These are phyloP conservation scores for Beauveria pseudobassiana DNA, from an alignment of 2,329 filamentous ascomycete genomes.

Conservation along the genomic window DNA sequence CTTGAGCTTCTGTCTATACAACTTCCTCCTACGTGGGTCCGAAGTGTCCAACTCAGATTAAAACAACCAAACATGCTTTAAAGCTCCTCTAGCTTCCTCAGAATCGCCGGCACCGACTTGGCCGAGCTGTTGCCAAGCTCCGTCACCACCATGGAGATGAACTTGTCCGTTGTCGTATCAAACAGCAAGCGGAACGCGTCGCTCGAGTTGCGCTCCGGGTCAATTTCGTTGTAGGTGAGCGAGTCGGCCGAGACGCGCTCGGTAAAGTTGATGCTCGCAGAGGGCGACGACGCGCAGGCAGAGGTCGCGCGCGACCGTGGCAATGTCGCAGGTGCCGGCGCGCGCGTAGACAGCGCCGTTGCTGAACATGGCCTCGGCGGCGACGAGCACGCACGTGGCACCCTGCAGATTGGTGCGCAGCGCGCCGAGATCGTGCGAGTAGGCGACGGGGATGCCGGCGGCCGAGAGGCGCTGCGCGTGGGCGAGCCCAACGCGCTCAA, in stretches of 20 bases:
- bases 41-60: not conserved
- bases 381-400: conserved; percentile 71
- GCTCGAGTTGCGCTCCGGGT: conserved; percentile 57
- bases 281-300: conserved; percentile 80
- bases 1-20: not conserved
- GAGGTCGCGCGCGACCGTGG: conserved; percentile 69
- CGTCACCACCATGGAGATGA: conserved; percentile 81
- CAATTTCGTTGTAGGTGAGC: conserved; percentile 90
- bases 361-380: conserved; percentile 90
- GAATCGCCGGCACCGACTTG: conserved; percentile 66
- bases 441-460: conserved; percentile 69
- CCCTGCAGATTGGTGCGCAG: conserved; percentile 63
- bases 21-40: not conserved
- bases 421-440: conserved; percentile 69
- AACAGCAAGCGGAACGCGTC: conserved; percentile 64
- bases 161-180: conserved; percentile 82
- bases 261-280: conserved; percentile 90
- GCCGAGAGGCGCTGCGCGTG: conserved; percentile 62
- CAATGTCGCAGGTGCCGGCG: conserved; percentile 78
- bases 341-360: conserved; percentile 88
- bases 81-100: conserved; percentile 51
- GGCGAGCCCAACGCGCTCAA: conserved; percentile 42
- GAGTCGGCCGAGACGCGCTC: conserved; percentile 83
- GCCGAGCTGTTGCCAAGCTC: conserved; percentile 84
- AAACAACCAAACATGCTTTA: conserved; percentile 21